phyloP scores from a whole-genome alignment of 352 stramenopile genomes.

The Pythium oligandrum region DNA sequence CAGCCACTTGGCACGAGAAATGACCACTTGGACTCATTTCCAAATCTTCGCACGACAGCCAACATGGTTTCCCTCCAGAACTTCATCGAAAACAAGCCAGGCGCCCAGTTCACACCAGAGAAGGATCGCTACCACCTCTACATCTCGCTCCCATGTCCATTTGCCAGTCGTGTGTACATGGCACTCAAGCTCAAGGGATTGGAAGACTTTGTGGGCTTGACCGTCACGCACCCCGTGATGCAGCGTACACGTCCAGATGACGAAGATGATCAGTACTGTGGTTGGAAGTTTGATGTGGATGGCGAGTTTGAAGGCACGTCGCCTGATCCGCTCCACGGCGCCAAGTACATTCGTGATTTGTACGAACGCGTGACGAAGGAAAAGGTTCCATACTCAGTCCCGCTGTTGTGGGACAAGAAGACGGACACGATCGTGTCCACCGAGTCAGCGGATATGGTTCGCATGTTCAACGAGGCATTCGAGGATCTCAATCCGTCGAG shows the following conservation, averaged over 20 bases:
- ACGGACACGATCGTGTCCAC: constrained; percentile 93
- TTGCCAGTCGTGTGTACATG: constrained; percentile 47
- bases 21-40: too few species aligned
- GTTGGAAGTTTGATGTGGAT: constrained; percentile 75
- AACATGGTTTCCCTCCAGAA: constrained; percentile 13
- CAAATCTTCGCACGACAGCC: too few species aligned
- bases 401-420: constrained; percentile 94
- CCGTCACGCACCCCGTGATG: constrained; percentile 62
- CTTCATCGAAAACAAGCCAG: constrained; percentile 18
- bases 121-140: constrained; percentile 90
- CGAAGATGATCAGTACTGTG: constrained; percentile 41
- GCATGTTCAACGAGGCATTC: constrained; percentile 94
- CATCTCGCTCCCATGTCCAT: constrained; percentile 89
- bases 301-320: constrained; percentile 15
- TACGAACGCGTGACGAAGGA: constrained; percentile 71
- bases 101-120: constrained; percentile 37
- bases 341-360: constrained; percentile 78
- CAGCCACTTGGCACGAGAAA: too few species aligned
- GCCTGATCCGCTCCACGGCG: constrained; percentile 59
- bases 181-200: constrained; percentile 89
- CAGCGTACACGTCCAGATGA: constrained; percentile 41
- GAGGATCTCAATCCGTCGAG: constrained; percentile 68
- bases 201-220: constrained; percentile 84
- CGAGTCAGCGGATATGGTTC: constrained; percentile 93
- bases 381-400: constrained; percentile 89